These are phyloP conservation scores for Lasiosphaeria ovina DNA, from an alignment of 495 filamentous ascomycete species.

Conservation along the genomic window DNA sequence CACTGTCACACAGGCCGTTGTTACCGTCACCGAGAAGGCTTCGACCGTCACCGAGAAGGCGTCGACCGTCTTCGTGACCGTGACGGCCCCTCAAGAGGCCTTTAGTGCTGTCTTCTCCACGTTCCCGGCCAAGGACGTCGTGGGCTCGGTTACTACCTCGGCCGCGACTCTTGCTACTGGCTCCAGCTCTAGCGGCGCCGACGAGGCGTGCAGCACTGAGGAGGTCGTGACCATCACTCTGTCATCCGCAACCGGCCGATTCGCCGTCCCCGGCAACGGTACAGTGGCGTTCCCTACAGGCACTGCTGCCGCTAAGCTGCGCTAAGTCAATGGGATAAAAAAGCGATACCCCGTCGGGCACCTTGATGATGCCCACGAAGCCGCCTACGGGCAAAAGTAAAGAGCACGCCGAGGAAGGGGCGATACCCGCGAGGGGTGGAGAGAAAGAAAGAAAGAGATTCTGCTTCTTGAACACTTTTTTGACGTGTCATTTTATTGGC, in stretches of 20 bases:
- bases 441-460: not conserved
- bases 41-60: constrained; percentile 34
- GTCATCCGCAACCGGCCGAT: constrained; percentile 31
- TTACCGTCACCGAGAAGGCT: constrained; percentile 37
- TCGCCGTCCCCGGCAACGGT: constrained; percentile 30
- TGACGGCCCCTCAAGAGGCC: constrained; percentile 15
- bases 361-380: not conserved
- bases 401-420: not conserved
- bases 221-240: constrained; percentile 28
- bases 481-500: not conserved
- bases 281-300: constrained; percentile 17
- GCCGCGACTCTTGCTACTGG: constrained; percentile 16
- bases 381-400: not conserved
- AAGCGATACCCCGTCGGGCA: not conserved
- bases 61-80: constrained; percentile 46
- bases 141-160: constrained; percentile 9
- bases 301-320: constrained; percentile 1
- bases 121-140: constrained; percentile 10
- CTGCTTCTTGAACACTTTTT: not conserved
- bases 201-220: constrained; percentile 32
- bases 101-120: constrained; percentile 12
- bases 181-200: constrained; percentile 11
- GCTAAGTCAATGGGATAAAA: not conserved
- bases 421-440: not conserved
- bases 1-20: constrained; percentile 20